Conservation (phyloP, 306 rosid genomes). For the Lagenaria siceraria region DNA sequence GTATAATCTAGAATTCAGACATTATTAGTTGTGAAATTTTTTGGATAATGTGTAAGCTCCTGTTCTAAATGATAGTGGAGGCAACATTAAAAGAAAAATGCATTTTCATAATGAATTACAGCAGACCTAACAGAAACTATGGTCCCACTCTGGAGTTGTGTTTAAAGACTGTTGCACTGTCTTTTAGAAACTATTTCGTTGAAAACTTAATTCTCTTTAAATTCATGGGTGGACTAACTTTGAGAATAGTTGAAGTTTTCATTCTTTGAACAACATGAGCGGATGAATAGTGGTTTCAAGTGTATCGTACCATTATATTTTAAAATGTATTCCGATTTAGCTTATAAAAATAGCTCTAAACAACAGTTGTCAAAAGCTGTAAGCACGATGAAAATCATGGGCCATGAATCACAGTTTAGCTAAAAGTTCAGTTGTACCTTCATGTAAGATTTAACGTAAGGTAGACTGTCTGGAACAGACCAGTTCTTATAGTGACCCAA, state of each 20-base stretch:
- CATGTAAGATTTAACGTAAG: conserved; percentile 40
- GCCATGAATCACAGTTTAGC: not conserved
- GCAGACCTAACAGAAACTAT: not conserved
- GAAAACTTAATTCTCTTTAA: not conserved
- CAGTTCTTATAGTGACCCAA: conserved; percentile 77
- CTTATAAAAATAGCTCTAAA: not conserved
- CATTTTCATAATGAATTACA: not conserved
- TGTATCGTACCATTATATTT: not conserved
- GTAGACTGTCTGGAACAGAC: conserved; percentile 72
- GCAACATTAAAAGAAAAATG: not conserved
- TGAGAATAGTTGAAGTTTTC: not conserved
- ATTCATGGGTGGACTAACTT: not conserved
- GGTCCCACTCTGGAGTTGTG: not conserved
- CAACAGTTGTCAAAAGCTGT: not conserved
- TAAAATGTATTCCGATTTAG: not conserved
- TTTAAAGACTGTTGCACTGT: not conserved
- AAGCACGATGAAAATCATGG: not conserved
- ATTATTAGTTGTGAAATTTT: not conserved
- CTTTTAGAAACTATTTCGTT: not conserved
- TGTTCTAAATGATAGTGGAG: not conserved
- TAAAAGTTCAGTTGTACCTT: conserved; percentile 22
- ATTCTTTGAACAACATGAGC: not conserved
- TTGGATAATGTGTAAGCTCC: not conserved
- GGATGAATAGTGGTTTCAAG: not conserved
- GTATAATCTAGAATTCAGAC: not conserved